Conservation (phyloP, 805 yeast species). For the Teunomyces atbi region DNA sequence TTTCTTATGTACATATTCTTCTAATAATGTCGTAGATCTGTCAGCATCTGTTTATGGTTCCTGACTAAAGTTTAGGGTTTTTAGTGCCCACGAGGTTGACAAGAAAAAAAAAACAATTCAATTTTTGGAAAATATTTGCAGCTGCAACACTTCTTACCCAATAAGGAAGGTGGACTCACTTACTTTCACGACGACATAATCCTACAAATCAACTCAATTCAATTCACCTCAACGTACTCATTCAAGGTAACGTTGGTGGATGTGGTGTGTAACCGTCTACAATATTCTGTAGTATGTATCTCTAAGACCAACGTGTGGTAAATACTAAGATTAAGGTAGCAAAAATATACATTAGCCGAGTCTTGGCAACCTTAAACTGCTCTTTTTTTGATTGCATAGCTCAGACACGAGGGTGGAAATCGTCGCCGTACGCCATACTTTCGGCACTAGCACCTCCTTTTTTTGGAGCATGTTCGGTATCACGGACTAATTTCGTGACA, state of each 20-base stretch:
- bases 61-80: background rate
- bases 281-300: too few relatives aligned
- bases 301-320: background rate
- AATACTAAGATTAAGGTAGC: background rate
- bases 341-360: background rate
- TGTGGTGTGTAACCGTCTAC: too few relatives aligned
- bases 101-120: background rate
- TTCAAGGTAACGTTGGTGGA: too few relatives aligned
- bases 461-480: conserved; percentile 48
- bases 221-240: too few relatives aligned
- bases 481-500: conserved; percentile 50
- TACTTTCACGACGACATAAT: too few relatives aligned
- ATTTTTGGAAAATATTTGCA: background rate
- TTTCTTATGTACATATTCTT: too few relatives aligned
- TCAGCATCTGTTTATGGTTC: background rate
- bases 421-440: background rate
- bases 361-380: conserved; percentile 1
- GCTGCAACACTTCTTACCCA: background rate
- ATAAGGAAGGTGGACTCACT: background rate
- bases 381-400: background rate
- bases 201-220: too few relatives aligned
- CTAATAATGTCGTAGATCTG: background rate
- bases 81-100: conserved; percentile 2
- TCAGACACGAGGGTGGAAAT: conserved; percentile 4
- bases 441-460: background rate